Base-by-base conservation (phyloP, 2,329 filamentous ascomycete genomes). In the Fonsecaea multimorphosa region DNA sequence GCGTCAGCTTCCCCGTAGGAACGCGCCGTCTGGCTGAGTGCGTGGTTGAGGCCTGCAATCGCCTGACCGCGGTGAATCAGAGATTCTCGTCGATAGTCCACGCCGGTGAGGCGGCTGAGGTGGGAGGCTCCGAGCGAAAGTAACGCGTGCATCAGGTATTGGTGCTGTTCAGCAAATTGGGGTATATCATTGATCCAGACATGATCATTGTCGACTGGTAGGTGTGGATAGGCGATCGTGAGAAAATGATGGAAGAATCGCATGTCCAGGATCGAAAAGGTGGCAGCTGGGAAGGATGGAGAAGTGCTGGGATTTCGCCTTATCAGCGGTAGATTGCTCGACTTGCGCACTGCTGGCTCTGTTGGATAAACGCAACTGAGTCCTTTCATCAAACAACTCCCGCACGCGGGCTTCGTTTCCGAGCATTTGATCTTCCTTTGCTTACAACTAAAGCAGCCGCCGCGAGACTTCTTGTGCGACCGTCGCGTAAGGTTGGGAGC, bases 61-160 rank as follows among this genome's bases (percentile, higher is more conserved):
- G 89, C 88, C 65, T 89, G 85, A 59, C 89, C 78, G 22, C 89
- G 86, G 74, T 91, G 89, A 38, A 80, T 79, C 78, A 91, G 85
- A 49, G 88, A 88, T 32, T 84, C 82, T 14, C 83, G 79, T 14
- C 83, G 76, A 19, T 90, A 82, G 65, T 81, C 81, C 1, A 81
- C 74, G 0, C 79, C 75, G 3, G 78, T 77, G 3, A 91, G 64
- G 19, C 74, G 65, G 31, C 70, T 68, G 22, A 74, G 81, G 68
- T 91, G 86, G 0, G 88, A 90, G 34, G 89, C 89, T 1, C 89
- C 83, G 66, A 90, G 83, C 12, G 87, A 88, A 0, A 90, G 82
- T 58, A 91, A 87, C 3, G 88, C 87, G 74, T 91, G 89, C 85
- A 91, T 90, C 9, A 90, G 81, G 65, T 87, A 89, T 63, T 89